A percentile compares a stretch with the other conserved stretches of the same genome.
phyloP scores from a whole-genome alignment of 768 basidiomycete species.

The Leccinum subtestaceum region DNA sequence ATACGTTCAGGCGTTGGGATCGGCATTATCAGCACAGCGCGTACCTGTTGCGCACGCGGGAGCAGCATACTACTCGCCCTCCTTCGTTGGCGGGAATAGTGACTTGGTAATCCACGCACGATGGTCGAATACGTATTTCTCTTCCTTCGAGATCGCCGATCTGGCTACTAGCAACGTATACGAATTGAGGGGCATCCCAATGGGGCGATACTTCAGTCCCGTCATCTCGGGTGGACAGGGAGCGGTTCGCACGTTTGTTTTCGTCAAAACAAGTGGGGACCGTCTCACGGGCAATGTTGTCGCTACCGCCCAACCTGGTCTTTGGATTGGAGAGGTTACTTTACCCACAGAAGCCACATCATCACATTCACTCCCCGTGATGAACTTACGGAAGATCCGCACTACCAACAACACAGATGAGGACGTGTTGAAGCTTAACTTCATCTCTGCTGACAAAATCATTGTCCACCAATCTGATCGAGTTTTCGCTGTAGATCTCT shows the following conservation, averaged over 20 bases:
- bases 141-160: slow-evolving; percentile 64
- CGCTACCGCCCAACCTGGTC: slow-evolving; percentile 59
- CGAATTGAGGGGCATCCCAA: slow-evolving; percentile 54
- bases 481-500: slow-evolving; percentile 52
- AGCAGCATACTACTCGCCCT: slow-evolving; percentile 64
- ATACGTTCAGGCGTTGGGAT: slow-evolving; percentile 24
- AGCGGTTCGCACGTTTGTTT: slow-evolving; percentile 49
- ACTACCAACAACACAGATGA: slow-evolving; percentile 45
- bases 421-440: slow-evolving; percentile 49
- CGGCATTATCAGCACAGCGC: slow-evolving; percentile 33
- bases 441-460: slow-evolving; percentile 56
- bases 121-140: slow-evolving; percentile 65
- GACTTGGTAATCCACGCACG: slow-evolving; percentile 60
- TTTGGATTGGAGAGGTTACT: slow-evolving; percentile 61
- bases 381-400: slow-evolving; percentile 49
- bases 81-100: slow-evolving; percentile 42
- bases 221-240: slow-evolving; percentile 47
- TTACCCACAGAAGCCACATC: slow-evolving; percentile 38
- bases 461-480: slow-evolving; percentile 56
- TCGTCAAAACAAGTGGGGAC: slow-evolving; percentile 61
- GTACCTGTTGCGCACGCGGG: slow-evolving; percentile 48
- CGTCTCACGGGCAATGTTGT: slow-evolving; percentile 59
- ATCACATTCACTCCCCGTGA: slow-evolving; percentile 35
- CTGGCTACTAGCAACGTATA: slow-evolving; percentile 41
- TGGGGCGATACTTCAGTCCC: slow-evolving; percentile 65